Conservation (phyloP, 257 asterid species). For the Solanum phureja region DNA sequence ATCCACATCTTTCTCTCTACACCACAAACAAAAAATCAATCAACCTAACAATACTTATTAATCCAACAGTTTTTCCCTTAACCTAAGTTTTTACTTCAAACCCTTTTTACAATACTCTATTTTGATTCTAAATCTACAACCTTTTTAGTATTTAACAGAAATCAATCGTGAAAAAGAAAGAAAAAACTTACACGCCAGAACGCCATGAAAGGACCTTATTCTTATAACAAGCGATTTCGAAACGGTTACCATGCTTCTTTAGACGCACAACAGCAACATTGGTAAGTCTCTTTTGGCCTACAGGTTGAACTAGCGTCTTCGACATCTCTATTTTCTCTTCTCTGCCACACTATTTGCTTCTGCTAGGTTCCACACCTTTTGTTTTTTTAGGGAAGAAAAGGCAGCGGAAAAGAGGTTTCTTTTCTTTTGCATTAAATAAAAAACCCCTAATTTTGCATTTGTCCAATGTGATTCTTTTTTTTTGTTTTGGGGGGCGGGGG, state of each 20-base stretch:
- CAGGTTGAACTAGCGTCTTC: slow-evolving; percentile 71
- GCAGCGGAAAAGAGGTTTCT: too few relatives aligned
- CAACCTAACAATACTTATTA: background rate
- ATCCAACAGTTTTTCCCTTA: background rate
- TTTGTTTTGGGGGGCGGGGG: too few relatives aligned
- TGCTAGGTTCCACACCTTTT: background rate
- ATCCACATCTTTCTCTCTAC: too few relatives aligned
- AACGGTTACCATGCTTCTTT: slow-evolving; percentile 78
- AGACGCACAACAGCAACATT: slow-evolving; percentile 97
- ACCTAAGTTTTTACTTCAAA: background rate
- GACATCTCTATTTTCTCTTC: slow-evolving; percentile 39
- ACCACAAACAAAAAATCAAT: background rate
- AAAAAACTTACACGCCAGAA: background rate
- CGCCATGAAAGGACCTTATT: slow-evolving; percentile 46
- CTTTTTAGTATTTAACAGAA: background rate
- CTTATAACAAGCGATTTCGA: slow-evolving; percentile 95
- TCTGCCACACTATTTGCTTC: background rate
- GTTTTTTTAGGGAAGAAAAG: background rate
- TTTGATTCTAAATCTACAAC: background rate
- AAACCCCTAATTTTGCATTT: too few relatives aligned
- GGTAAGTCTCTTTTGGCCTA: slow-evolving; percentile 90
- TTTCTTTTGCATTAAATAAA: too few relatives aligned
- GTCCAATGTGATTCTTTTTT: too few relatives aligned
- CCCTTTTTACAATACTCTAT: background rate
- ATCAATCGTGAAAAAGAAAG: background rate